Conservation (phyloP, 1,139 yeast genomes). For the Candida buenavistaensis region DNA sequence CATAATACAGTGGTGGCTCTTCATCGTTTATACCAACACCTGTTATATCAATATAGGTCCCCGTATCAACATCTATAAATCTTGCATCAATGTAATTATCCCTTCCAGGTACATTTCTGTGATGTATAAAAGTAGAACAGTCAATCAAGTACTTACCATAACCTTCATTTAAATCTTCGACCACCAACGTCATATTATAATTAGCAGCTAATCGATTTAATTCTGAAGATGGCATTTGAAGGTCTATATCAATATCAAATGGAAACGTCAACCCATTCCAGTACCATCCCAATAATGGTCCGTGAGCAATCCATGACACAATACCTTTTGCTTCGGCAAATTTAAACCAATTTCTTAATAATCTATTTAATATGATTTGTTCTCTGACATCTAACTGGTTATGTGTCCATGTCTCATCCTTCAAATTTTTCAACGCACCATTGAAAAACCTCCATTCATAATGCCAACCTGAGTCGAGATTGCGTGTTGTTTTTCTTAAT, state of each 20-base stretch:
- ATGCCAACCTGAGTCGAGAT: conserved; percentile 40
- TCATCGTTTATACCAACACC: conserved; percentile 35
- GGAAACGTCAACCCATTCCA: conserved; percentile 42
- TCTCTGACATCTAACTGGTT: conserved; percentile 29
- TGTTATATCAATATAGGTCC: conserved; percentile 40
- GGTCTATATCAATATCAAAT: conserved; percentile 37
- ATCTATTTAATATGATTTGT: conserved; percentile 31
- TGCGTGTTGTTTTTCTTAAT: conserved; percentile 23
- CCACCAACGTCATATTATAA: conserved; percentile 38
- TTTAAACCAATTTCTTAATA: conserved; percentile 34
- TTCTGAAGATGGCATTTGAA: conserved; percentile 38
- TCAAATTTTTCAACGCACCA: conserved; percentile 26
- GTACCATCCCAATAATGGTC: conserved; percentile 45
- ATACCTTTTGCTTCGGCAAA: conserved; percentile 38
- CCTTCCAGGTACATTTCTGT: conserved; percentile 29
- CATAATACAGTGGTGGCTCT: conserved; percentile 29
- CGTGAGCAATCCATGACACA: conserved; percentile 53
- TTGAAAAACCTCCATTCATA: conserved; percentile 41
- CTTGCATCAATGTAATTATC: conserved; percentile 40
- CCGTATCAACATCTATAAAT: conserved; percentile 38
- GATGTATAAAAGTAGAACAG: conserved; percentile 32
- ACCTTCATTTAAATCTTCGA: conserved; percentile 34
- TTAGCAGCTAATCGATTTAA: conserved; percentile 28
- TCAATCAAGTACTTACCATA: conserved; percentile 35
- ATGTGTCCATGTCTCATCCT: conserved; percentile 22